Evolutionary conservation across 345 rosid genomes (phyloP).

Genomic region (Hibiscus tridactylites): DNA sequence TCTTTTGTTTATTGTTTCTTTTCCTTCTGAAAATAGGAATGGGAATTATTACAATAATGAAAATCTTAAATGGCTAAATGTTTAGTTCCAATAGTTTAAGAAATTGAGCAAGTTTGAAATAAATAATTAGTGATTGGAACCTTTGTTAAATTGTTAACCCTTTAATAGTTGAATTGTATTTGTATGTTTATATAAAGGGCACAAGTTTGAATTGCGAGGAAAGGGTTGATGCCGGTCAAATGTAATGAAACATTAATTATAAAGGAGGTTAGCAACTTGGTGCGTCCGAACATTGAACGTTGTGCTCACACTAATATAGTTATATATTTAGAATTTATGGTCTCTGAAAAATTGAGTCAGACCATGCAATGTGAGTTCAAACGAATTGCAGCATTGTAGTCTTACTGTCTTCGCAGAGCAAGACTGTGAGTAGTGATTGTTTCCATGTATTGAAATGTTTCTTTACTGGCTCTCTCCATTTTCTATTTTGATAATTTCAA

Average conservation of each 20-base stretch:
- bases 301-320: not conserved
- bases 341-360: not conserved
- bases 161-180: not conserved
- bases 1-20: not conserved
- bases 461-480: not conserved
- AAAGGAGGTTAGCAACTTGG: not conserved
- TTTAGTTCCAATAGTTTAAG: constrained; percentile 1
- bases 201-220: not conserved
- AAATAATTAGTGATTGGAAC: not conserved
- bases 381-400: no score
- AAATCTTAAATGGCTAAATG: not conserved
- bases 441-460: not conserved
- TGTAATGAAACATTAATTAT: not conserved
- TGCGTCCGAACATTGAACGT: not conserved
- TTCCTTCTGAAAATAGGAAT: not conserved
- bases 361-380: not conserved
- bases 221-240: not conserved
- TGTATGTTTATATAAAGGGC: not conserved
- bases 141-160: not conserved
- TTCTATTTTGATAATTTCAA: not conserved
- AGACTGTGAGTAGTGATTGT: no score
- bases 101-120: not conserved
- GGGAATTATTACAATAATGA: not conserved
- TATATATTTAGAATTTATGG: not conserved
- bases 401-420: no score